Conservation (phyloP, 192 early-diverging fungal species). For the Coemansia sp. region DNA sequence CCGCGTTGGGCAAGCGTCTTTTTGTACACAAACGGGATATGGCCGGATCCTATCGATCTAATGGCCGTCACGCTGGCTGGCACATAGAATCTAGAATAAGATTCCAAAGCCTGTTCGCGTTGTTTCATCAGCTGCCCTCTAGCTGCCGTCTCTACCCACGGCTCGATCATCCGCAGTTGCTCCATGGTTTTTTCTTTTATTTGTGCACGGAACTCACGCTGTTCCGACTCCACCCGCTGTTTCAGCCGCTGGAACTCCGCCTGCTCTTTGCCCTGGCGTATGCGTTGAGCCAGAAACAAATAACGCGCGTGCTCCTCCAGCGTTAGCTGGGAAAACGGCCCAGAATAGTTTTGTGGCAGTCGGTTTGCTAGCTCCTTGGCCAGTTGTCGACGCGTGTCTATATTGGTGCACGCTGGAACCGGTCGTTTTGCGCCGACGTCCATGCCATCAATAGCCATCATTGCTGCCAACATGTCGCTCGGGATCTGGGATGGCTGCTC, state of each 20-base stretch:
- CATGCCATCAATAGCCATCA: constrained; percentile 44
- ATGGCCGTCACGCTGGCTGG: constrained; percentile 31
- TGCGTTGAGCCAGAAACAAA: constrained; percentile 1
- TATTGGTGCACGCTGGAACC: neutral
- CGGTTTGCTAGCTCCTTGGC: constrained; percentile 9
- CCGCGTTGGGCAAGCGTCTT: constrained; percentile 44
- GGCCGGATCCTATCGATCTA: constrained; percentile 20
- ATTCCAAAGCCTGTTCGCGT: constrained; percentile 6
- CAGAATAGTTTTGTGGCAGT: constrained; percentile 27
- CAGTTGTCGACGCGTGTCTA: neutral
- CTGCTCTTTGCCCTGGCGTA: constrained; percentile 14
- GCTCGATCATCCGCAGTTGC: constrained; percentile 10
- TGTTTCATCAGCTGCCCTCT: constrained; percentile 1
- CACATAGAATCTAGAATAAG: constrained; percentile 25
- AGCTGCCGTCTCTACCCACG: neutral
- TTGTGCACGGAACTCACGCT: constrained; percentile 32
- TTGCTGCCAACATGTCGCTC: constrained; percentile 41
- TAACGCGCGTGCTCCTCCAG: constrained; percentile 27
- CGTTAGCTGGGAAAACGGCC: constrained; percentile 45
- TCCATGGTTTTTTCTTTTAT: constrained; percentile 24
- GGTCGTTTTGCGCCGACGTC: neutral
- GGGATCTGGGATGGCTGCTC: constrained; percentile 16
- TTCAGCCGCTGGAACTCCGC: constrained; percentile 29
- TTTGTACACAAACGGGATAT: constrained; percentile 35
- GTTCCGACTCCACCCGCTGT: constrained; percentile 32